Conservation (phyloP, 257 asterid species). For the Cinchona pubescens region DNA sequence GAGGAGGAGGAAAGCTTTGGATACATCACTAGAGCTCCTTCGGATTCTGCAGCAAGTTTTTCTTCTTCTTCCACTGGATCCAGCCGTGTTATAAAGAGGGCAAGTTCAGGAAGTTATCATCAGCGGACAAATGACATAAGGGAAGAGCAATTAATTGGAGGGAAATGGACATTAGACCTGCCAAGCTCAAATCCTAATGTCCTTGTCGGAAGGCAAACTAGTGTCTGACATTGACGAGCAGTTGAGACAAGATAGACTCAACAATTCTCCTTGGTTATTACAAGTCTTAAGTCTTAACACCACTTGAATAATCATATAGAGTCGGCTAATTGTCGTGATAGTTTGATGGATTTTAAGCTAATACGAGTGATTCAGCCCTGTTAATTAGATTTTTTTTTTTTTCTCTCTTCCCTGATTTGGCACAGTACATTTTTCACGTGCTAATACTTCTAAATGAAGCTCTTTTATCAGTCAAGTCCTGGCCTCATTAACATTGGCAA, state of each 20-base stretch:
- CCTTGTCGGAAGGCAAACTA: constrained; percentile 17
- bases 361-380: constrained; percentile 2
- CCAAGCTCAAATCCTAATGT: constrained; percentile 24
- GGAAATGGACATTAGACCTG: constrained; percentile 54
- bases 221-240: constrained; percentile 33
- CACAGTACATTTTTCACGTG: not conserved
- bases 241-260: constrained; percentile 49
- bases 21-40: constrained; percentile 21
- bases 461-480: constrained; percentile 1
- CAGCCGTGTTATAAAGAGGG: constrained; percentile 34
- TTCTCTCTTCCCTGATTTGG: not conserved
- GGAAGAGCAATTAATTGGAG: constrained; percentile 19
- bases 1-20: constrained; percentile 30
- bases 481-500: not conserved
- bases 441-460: not conserved
- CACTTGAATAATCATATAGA: constrained; percentile 34
- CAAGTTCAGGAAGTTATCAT: constrained; percentile 12
- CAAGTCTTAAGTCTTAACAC: constrained; percentile 68
- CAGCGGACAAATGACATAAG: constrained; percentile 16
- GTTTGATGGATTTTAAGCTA: not conserved
- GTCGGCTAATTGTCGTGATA: constrained; percentile 5
- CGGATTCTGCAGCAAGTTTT: constrained; percentile 54
- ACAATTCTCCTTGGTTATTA: constrained; percentile 71
- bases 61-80: constrained; percentile 72
- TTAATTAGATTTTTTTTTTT: constrained; percentile 1